A percentile compares a stretch with the other conserved stretches of the same genome.
phyloP scores from a whole-genome alignment of 345 rosid species.

The Brassica cretica region DNA sequence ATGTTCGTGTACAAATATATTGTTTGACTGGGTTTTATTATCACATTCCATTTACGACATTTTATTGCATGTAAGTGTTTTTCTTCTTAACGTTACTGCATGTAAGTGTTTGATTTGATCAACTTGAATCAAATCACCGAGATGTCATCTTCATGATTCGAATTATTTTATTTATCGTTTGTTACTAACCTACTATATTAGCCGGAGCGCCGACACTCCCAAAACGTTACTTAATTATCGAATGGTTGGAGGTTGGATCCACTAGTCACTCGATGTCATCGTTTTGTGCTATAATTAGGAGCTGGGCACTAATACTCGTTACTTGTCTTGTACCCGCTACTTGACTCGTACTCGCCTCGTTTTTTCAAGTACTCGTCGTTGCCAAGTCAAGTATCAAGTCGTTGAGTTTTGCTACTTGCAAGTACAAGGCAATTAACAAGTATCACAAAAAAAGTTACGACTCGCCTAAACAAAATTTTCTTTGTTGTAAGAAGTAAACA shows the following conservation, averaged over 20 bases:
- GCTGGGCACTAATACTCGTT: too few relatives aligned
- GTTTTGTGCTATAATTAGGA: constrained; percentile 5
- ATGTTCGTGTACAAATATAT: neutral
- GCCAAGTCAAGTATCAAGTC: too few relatives aligned
- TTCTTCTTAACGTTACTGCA: constrained; percentile 1
- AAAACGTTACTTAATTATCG: constrained; percentile 26
- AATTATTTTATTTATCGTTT: constrained; percentile 7
- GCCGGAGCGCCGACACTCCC: constrained; percentile 34
- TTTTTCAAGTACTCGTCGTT: too few relatives aligned
- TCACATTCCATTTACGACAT: neutral
- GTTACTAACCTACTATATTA: constrained; percentile 21
- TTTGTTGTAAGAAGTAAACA: too few relatives aligned
- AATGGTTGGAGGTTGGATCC: constrained; percentile 20
- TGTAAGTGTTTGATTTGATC: neutral
- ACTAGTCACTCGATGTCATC: constrained; percentile 6
- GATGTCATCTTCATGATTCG: constrained; percentile 1
- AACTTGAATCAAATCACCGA: constrained; percentile 3
- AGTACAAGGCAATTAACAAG: too few relatives aligned
- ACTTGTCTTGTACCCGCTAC: too few relatives aligned
- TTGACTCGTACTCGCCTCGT: too few relatives aligned
- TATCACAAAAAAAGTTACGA: too few relatives aligned
- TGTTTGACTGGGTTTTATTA: neutral
- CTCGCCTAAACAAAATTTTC: too few relatives aligned
- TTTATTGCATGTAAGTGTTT: constrained; percentile 10
- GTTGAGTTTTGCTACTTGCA: too few relatives aligned